Conservation (phyloP, 345 rosid species). For the Eucalyptus paniculata region DNA sequence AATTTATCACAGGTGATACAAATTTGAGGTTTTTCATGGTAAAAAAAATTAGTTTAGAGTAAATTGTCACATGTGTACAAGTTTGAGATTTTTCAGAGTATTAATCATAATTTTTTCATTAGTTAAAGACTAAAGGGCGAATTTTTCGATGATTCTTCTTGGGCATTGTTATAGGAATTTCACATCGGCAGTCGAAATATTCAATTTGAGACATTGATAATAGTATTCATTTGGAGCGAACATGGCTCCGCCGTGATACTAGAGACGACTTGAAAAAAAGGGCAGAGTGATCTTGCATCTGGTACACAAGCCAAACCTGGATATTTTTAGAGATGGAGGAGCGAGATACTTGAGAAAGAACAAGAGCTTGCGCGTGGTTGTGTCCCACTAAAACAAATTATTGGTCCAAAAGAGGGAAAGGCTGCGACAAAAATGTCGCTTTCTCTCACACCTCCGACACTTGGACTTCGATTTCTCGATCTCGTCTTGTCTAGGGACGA, state of each 20-base stretch:
- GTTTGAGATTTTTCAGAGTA: too few species aligned
- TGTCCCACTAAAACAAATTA: neutral
- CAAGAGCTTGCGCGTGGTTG: neutral
- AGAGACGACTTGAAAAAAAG: neutral
- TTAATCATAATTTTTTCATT: neutral
- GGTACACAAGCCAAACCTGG: neutral
- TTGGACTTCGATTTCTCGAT: neutral
- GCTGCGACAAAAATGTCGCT: neutral
- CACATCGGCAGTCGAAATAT: neutral
- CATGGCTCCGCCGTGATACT: neutral
- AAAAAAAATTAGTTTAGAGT: too few species aligned
- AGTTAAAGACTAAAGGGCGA: neutral
- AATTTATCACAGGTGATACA: rapidly evolving
- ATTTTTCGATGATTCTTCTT: neutral
- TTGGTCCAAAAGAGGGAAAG: neutral
- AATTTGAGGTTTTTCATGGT: too few species aligned
- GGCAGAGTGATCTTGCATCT: neutral
- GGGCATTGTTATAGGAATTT: neutral
- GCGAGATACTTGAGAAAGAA: neutral
- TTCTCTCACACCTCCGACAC: neutral
- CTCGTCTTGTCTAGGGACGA: neutral
- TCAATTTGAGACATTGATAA: neutral
- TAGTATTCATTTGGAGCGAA: neutral
- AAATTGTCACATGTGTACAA: too few species aligned
- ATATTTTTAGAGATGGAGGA: neutral